A percentile compares a stretch with the other conserved stretches of the same genome.
phyloP scores from a whole-genome alignment of 768 basidiomycete species.

The Strobilomyces echinocephalus region DNA sequence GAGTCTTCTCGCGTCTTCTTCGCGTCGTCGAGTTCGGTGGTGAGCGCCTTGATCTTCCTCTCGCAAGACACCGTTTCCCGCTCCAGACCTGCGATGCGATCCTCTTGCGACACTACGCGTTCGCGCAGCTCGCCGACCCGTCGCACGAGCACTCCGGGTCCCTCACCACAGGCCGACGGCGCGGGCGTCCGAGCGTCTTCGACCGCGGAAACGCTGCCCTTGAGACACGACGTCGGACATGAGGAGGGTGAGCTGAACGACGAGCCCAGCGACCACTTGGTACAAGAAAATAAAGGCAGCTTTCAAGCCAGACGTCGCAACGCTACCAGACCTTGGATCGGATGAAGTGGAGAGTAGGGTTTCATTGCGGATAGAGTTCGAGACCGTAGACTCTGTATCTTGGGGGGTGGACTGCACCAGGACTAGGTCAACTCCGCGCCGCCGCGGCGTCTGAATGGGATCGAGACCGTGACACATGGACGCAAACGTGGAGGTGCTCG shows the following conservation, averaged over 20 bases:
- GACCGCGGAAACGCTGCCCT: slow-evolving; percentile 13
- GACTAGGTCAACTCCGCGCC: neutral
- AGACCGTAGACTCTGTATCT: neutral
- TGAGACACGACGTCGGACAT: slow-evolving; percentile 11
- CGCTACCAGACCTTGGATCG: neutral
- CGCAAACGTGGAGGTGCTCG: neutral
- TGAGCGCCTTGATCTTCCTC: slow-evolving; percentile 13
- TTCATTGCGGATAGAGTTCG: neutral
- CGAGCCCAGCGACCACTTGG: slow-evolving; percentile 1
- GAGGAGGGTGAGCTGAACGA: neutral
- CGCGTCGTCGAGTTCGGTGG: neutral
- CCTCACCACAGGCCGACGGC: neutral
- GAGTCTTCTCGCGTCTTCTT: slow-evolving; percentile 5
- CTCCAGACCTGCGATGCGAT: slow-evolving; percentile 8
- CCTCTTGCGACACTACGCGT: slow-evolving; percentile 10
- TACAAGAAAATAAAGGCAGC: slow-evolving; percentile 5
- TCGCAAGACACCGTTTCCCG: neutral
- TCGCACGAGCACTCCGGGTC: slow-evolving; percentile 3
- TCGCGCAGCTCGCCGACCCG: slow-evolving; percentile 8
- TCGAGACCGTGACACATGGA: neutral
- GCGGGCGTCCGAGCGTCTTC: slow-evolving; percentile 3
- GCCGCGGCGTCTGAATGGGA: neutral
- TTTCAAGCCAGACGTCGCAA: neutral
- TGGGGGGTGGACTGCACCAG: neutral
- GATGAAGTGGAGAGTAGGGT: neutral